Base-by-base conservation (phyloP, 2,329 filamentous ascomycete genomes). In the Trichoderma sp. region DNA sequence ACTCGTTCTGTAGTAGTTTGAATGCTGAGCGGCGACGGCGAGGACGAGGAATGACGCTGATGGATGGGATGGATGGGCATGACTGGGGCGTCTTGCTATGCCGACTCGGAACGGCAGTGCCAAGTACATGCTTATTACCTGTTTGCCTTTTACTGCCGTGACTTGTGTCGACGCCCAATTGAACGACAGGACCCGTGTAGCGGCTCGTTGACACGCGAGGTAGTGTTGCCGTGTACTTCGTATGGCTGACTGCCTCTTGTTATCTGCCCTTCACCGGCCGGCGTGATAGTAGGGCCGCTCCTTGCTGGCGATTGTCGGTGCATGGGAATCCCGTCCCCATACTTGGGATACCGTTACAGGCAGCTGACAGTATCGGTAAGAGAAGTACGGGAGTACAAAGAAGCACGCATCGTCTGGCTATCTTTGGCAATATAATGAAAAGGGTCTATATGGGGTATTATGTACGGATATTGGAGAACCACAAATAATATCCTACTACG, bases 321-420 rank as follows among this genome's bases (percentile, higher is more conserved):
- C 21, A 43, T 58, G 32, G 32, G 64, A 28, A 24, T 18, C 32
- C 47, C 47, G 32, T 34, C 8, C 34, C 47, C 64, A 28, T 47
- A n/a, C 36, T 8, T 32, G 57, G 30, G 32, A 18, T 47, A 5
- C 34, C 61, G 36, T 36, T 43, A 30, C 32, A 30, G 34, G 61
- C 39, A 64, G 65, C 65, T 60, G 53, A 68, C 53, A 39, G 26
- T 21, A 43, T 43, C 65, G 65, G 65, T 68, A 68, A n/a, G 65
- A 68, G 26, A 68, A 69, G 66, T 69, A 69, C 66, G 56, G 53
- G 14, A 69, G 66, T 69, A 58, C 66, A 57, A 69, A n/a, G 36
- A 60, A 69, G 36, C 53, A 60, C 66, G 66, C 66, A 61, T 43
- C 36, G 32, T 53, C n/a, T 24, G 47, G 47, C 14, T 30, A 30